Evolutionary conservation across 2,329 filamentous ascomycete genomes (phyloP).

Genomic region (Neonectria coccinea): DNA sequence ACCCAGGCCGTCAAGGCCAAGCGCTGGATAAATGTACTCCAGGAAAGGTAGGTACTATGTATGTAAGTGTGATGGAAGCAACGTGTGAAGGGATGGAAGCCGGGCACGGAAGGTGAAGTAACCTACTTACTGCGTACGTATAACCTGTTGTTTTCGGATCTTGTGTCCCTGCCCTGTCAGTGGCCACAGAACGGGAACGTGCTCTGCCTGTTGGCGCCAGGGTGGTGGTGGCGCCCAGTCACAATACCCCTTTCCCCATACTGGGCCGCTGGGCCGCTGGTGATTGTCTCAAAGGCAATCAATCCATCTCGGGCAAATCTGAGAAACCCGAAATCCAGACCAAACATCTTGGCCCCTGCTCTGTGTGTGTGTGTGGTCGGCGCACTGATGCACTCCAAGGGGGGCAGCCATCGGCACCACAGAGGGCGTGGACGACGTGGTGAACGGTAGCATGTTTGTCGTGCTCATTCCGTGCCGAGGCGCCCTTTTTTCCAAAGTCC

Average conservation of each 20-base stretch:
- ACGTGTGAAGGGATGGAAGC: neutral
- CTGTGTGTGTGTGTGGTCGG: neutral
- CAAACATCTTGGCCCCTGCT: constrained; percentile 4
- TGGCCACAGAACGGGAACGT: neutral
- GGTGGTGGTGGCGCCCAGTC: neutral
- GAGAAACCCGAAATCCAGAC: neutral
- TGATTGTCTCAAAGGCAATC: constrained; percentile 12
- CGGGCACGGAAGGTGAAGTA: neutral
- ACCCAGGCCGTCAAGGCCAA: neutral
- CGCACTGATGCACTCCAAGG: constrained; percentile 12
- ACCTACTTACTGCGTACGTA: neutral
- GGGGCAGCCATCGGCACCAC: neutral
- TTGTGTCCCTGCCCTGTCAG: neutral
- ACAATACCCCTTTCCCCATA: constrained; percentile 3
- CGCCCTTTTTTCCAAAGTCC: constrained; percentile 2
- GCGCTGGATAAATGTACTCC: neutral
- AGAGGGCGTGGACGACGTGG: neutral
- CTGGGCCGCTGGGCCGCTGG: neutral
- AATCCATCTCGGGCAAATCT: constrained; percentile 14
- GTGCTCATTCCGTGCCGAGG: constrained; percentile 4
- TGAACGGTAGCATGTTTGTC: constrained; percentile 1
- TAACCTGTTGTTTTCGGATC: neutral
- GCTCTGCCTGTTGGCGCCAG: neutral
- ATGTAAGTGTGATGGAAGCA: neutral
- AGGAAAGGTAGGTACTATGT: neutral